Conservation (phyloP, 768 basidiomycete species). For the Suillus lakei region DNA sequence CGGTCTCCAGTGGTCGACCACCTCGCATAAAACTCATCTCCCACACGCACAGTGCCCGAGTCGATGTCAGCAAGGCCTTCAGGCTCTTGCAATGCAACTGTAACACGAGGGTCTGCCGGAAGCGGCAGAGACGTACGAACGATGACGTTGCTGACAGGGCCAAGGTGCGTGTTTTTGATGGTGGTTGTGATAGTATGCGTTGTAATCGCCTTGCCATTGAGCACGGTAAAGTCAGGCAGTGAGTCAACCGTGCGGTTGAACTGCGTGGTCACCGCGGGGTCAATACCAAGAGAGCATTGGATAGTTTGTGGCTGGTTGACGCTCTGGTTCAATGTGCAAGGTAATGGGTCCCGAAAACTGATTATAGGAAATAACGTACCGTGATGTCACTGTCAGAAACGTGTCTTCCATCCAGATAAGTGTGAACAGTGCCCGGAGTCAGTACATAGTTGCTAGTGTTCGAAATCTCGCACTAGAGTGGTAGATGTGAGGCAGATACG, state of each 20-base stretch:
- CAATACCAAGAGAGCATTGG: constrained; percentile 26
- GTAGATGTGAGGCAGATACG: too few species aligned
- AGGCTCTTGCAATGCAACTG: constrained; percentile 33
- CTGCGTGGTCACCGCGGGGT: constrained; percentile 19
- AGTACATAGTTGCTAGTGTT: constrained; percentile 31
- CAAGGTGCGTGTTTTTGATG: constrained; percentile 21
- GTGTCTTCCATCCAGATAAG: constrained; percentile 31
- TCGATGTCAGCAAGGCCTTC: constrained; percentile 24
- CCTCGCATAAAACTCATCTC: constrained; percentile 18
- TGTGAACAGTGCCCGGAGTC: constrained; percentile 31
- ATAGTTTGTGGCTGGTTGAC: constrained; percentile 20
- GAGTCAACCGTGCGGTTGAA: constrained; percentile 18
- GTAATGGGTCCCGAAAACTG: background rate
- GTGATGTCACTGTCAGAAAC: constrained; percentile 30
- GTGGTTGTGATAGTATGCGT: constrained; percentile 22
- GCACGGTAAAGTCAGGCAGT: constrained; percentile 11
- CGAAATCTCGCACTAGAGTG: constrained; percentile 26
- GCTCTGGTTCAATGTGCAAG: constrained; percentile 9
- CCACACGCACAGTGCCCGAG: constrained; percentile 16
- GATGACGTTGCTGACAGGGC: constrained; percentile 18
- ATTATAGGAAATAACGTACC: constrained; percentile 17
- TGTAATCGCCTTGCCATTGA: constrained; percentile 16
- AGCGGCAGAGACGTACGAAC: constrained; percentile 33
- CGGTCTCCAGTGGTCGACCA: constrained; percentile 25
- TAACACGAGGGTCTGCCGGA: constrained; percentile 31